phyloP scores from a whole-genome alignment of 768 basidiomycete species.

The Boletus pseudopeckii region DNA sequence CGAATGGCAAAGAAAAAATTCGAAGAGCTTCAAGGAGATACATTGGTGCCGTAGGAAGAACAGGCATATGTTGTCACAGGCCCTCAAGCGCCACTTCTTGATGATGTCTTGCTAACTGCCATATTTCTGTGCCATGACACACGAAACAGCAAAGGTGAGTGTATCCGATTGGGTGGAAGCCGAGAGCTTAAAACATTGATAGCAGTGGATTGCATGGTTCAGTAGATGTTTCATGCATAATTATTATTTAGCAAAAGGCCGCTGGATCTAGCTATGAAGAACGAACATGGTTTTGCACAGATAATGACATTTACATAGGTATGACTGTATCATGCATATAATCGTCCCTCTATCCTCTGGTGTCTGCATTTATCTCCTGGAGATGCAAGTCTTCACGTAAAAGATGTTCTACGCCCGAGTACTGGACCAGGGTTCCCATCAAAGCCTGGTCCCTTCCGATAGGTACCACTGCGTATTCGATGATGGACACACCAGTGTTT shows the following conservation, averaged over 20 bases:
- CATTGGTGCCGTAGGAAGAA: slow-evolving; percentile 34
- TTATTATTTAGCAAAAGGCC: background rate
- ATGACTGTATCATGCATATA: slow-evolving; percentile 10
- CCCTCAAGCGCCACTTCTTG: background rate
- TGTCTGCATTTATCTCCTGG: slow-evolving; percentile 55
- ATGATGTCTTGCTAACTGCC: background rate
- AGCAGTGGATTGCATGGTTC: background rate
- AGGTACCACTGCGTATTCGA: slow-evolving; percentile 47
- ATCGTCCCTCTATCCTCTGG: slow-evolving; percentile 6
- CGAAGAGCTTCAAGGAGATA: slow-evolving; percentile 82
- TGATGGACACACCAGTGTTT: slow-evolving; percentile 44
- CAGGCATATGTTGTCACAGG: background rate
- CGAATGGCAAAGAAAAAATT: slow-evolving; percentile 83
- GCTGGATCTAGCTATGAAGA: background rate
- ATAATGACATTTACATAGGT: slow-evolving; percentile 2
- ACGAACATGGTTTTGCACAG: background rate
- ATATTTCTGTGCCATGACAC: background rate
- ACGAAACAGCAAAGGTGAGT: background rate
- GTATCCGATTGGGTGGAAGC: background rate
- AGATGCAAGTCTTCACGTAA: slow-evolving; percentile 19
- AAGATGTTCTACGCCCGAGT: slow-evolving; percentile 57
- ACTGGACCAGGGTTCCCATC: slow-evolving; percentile 45
- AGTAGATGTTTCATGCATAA: background rate
- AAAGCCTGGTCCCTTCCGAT: slow-evolving; percentile 6
- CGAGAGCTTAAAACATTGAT: background rate